Evolutionary conservation across 78 protist species (phyloP).

Genomic region (Protostelium mycophagum): DNA sequence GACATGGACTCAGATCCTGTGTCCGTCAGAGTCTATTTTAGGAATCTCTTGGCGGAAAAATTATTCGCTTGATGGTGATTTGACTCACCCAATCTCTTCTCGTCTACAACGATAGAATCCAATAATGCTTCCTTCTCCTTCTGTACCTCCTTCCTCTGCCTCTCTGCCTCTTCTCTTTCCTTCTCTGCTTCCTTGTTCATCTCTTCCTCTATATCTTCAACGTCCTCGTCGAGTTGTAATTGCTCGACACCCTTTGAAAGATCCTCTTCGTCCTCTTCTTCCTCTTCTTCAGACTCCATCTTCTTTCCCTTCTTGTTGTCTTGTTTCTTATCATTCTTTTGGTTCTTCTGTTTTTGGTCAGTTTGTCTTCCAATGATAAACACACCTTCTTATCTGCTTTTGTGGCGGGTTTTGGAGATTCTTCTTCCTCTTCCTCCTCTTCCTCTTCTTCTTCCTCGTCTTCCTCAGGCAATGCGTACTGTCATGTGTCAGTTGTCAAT

Average conservation of each 20-base stretch:
- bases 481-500: background rate
- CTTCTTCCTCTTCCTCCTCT: constrained; percentile 25
- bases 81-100: constrained; percentile 4
- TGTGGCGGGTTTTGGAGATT: constrained; percentile 42
- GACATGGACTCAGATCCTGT: constrained; percentile 33
- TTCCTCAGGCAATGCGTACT: background rate
- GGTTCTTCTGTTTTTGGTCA: constrained; percentile 3
- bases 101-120: constrained; percentile 1
- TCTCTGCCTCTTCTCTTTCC: background rate
- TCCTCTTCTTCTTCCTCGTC: constrained; percentile 8
- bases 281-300: constrained; percentile 25
- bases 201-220: constrained; percentile 6
- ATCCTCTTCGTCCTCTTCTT: constrained; percentile 6
- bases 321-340: background rate
- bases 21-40: constrained; percentile 45
- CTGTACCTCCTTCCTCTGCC: constrained; percentile 20
- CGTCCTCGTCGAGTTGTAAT: constrained; percentile 45
- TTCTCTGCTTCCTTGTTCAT: background rate
- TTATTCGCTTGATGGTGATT: constrained; percentile 19
- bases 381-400: constrained; percentile 34
- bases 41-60: constrained; percentile 16
- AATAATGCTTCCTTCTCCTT: constrained; percentile 25
- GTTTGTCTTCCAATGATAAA: constrained; percentile 1
- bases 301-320: constrained; percentile 8
- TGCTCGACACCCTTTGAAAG: constrained; percentile 9